Base-by-base conservation (phyloP, 495 filamentous ascomycete genomes). In the Glutinoglossum americanum region DNA sequence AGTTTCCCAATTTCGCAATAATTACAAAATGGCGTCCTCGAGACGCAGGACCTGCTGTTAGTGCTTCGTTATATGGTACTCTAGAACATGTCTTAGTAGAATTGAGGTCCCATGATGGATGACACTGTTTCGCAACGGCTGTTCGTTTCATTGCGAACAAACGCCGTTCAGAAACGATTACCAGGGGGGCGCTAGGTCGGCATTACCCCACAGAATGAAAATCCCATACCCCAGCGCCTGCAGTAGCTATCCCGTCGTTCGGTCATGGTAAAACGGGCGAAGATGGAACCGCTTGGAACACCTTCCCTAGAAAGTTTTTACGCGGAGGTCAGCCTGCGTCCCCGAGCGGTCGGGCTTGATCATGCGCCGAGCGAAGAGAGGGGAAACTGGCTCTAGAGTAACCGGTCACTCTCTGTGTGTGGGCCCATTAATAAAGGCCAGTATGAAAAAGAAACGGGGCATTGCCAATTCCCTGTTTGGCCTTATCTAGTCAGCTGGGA, bases 241-340 rank as follows among this genome's bases (percentile, higher is more conserved):
- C 49, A 30, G 49, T 17, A 53, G 49, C 49, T 28, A 32, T 53
- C 49, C 49, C 49, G 49, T 17, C 2, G 26, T 5, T 53, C 49
- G 49, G 49, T 53, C 49, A 13, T 21, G 49, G 49, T 23, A 5
- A 28, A 19, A 30, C 23, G 49, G 49, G 49, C 49, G 49, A 53
- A 30, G 49, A 53, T 53, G 49, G 49, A 53, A 53, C 30, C 49
- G 49, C 49, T 53, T 53, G 49, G 49, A 53, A 53, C 49, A 21
- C 17, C 47, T 25, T 23, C 21, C 17, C 47, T 15, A 10, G 7
- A 53, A 17, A 25, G 2, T 13, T 28, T 13, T 28, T 25, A 27
- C 49, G 49, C 49, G 26, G 49, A 53, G 49, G 49, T 25, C 49
- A 4, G 49, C 23, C 11, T 28, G 49, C 49, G 49, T 53, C 49